phyloP scores from a whole-genome alignment of 331 rosid species.

The Malus hybrid region DNA sequence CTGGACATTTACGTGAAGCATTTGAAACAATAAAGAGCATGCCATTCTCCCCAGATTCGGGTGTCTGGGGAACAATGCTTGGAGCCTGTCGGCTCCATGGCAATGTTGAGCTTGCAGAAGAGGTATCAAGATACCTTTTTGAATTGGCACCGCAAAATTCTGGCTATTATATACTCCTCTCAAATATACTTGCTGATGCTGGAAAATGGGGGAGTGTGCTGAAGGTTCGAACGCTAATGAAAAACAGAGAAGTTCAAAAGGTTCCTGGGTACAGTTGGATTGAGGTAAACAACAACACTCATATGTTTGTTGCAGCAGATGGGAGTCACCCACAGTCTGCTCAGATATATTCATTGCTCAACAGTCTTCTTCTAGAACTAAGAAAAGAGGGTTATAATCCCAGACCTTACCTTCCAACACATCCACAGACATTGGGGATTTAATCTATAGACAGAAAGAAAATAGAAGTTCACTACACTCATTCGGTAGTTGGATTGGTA shows the following conservation, averaged over 20 bases:
- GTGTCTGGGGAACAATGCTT: slow-evolving; percentile 87
- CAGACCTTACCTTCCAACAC: slow-evolving; percentile 60
- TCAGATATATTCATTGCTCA: slow-evolving; percentile 49
- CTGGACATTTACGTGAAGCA: slow-evolving; percentile 67
- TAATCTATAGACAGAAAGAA: neutral
- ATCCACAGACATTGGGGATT: slow-evolving; percentile 44
- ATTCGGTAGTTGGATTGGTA: neutral
- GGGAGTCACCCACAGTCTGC: slow-evolving; percentile 58
- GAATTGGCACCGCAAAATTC: slow-evolving; percentile 73
- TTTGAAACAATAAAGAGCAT: slow-evolving; percentile 58
- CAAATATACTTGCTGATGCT: slow-evolving; percentile 71
- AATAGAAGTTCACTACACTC: neutral
- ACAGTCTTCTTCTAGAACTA: slow-evolving; percentile 58
- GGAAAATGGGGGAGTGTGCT: slow-evolving; percentile 73
- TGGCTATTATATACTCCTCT: slow-evolving; percentile 78
- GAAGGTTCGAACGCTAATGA: slow-evolving; percentile 62
- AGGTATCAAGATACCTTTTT: slow-evolving; percentile 58
- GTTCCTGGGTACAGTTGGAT: slow-evolving; percentile 89
- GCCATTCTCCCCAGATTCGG: slow-evolving; percentile 80
- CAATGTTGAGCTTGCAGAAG: slow-evolving; percentile 70
- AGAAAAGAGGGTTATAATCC: slow-evolving; percentile 80
- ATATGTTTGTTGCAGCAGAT: slow-evolving; percentile 73
- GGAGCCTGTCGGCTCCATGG: slow-evolving; percentile 90
- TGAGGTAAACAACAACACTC: slow-evolving; percentile 56
- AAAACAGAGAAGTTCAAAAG: slow-evolving; percentile 70